These are phyloP conservation scores for Pyrus communis DNA, from an alignment of 306 rosid genomes.

Conservation along the genomic window DNA sequence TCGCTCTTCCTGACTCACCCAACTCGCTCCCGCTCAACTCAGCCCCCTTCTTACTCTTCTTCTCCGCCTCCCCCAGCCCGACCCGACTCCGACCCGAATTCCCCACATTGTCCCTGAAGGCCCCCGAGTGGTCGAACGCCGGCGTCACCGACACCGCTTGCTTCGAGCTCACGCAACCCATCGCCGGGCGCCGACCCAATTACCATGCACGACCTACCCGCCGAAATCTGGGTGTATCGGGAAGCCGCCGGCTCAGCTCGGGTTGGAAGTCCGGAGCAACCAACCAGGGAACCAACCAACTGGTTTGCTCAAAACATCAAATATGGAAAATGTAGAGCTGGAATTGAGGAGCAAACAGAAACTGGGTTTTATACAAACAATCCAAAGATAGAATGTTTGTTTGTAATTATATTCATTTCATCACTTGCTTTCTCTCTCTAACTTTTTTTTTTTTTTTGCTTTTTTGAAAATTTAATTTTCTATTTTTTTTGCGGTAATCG, in stretches of 20 bases:
- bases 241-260: not conserved
- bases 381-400: slow-evolving; percentile 14
- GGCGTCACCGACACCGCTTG: slow-evolving; percentile 92
- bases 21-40: slow-evolving; percentile 64
- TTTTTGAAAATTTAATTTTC: not conserved
- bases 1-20: slow-evolving; percentile 73
- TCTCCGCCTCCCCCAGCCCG: slow-evolving; percentile 18
- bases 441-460: not conserved
- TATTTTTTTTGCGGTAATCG: slow-evolving; percentile 47
- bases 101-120: slow-evolving; percentile 36
- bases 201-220: not conserved
- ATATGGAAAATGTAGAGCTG: not conserved
- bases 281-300: not conserved
- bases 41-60: slow-evolving; percentile 18
- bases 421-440: not conserved
- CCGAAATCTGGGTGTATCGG: slow-evolving; percentile 1
- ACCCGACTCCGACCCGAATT: slow-evolving; percentile 39
- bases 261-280: not conserved
- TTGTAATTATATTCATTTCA: not conserved
- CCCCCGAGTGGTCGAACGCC: slow-evolving; percentile 69
- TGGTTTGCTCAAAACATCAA: not conserved
- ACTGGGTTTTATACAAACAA: slow-evolving; percentile 11
- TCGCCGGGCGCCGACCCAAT: slow-evolving; percentile 9
- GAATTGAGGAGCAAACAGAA: not conserved
- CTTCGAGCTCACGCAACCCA: slow-evolving; percentile 94